Evolutionary conservation across 768 basidiomycete genomes (phyloP).

Genomic region (Russula ochroleuca): DNA sequence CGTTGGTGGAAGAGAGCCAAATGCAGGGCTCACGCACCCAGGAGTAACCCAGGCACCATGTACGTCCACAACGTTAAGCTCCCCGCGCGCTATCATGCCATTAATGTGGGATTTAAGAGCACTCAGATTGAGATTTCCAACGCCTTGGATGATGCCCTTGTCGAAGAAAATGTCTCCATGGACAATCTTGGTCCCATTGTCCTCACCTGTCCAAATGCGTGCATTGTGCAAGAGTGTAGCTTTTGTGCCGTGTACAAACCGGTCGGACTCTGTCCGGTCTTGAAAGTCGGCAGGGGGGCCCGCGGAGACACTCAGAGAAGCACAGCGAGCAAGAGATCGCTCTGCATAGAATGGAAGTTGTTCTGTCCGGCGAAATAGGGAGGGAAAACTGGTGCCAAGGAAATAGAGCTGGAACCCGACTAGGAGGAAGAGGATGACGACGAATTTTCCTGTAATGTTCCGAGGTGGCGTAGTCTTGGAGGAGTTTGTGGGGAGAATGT

Average conservation of each 20-base stretch:
- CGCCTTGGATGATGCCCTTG: conserved; percentile 57
- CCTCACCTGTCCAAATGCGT: conserved; percentile 75
- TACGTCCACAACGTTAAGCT: conserved; percentile 51
- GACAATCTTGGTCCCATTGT: conserved; percentile 64
- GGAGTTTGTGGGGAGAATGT: conserved; percentile 1
- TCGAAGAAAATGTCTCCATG: conserved; percentile 65
- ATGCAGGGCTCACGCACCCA: conserved; percentile 37
- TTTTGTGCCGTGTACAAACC: conserved; percentile 59
- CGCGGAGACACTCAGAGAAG: conserved; percentile 38
- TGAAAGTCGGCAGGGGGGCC: conserved; percentile 47
- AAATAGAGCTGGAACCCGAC: conserved; percentile 18
- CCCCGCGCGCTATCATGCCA: conserved; percentile 17
- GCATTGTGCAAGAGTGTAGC: conserved; percentile 68
- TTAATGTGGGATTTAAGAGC: conserved; percentile 26
- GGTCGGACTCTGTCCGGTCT: conserved; percentile 53
- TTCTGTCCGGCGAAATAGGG: conserved; percentile 3
- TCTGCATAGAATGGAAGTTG: conserved; percentile 18
- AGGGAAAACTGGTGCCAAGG: conserved; percentile 1
- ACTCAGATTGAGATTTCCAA: conserved; percentile 43
- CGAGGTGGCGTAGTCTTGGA: conserved; percentile 2
- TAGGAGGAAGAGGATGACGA: conserved; percentile 6
- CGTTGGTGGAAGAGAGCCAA: background rate
- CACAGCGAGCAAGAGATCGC: conserved; percentile 36
- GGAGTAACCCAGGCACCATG: conserved; percentile 76
- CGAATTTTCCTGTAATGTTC: conserved; percentile 7